These are phyloP conservation scores for Pichia cabralensis DNA, from an alignment of 805 yeast species.

Conservation along the genomic window DNA sequence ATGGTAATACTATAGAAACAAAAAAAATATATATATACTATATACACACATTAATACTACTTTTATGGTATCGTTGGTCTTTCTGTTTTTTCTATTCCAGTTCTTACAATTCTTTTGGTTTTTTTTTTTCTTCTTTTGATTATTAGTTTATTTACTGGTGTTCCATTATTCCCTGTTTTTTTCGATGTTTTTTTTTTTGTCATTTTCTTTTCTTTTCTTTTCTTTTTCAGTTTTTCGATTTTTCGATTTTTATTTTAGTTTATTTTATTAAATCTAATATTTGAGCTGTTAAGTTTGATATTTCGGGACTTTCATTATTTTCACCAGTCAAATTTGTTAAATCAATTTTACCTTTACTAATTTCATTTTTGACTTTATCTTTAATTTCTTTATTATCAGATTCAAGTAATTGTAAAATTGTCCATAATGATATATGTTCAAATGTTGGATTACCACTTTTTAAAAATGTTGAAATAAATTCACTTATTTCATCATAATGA, in stretches of 20 bases:
- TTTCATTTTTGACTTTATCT: slow-evolving; percentile 24
- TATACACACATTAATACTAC: too few species aligned
- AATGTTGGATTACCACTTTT: slow-evolving; percentile 83
- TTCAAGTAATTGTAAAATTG: slow-evolving; percentile 84
- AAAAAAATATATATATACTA: too few species aligned
- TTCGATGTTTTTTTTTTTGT: background rate
- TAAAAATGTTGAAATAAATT: slow-evolving; percentile 72
- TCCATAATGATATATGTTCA: slow-evolving; percentile 98
- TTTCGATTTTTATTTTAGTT: too few species aligned
- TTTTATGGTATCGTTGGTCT: too few species aligned
- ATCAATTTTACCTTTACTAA: slow-evolving; percentile 24
- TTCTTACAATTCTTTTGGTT: too few species aligned
- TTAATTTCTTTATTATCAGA: slow-evolving; percentile 62
- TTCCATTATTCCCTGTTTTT: too few species aligned
- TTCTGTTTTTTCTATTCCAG: too few species aligned
- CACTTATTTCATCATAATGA: slow-evolving; percentile 85
- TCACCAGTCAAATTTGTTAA: slow-evolving; percentile 26
- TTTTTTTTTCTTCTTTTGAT: background rate
- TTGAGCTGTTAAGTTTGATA: slow-evolving; percentile 28
- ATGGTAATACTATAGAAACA: too few species aligned
- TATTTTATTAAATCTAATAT: slow-evolving; percentile 27
- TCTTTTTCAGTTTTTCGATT: background rate
- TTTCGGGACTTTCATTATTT: slow-evolving; percentile 28
- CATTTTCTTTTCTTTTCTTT: background rate
- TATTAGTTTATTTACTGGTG: background rate